These are phyloP conservation scores for Anethum foeniculum DNA, from an alignment of 140 eudicot species.

Conservation along the genomic window DNA sequence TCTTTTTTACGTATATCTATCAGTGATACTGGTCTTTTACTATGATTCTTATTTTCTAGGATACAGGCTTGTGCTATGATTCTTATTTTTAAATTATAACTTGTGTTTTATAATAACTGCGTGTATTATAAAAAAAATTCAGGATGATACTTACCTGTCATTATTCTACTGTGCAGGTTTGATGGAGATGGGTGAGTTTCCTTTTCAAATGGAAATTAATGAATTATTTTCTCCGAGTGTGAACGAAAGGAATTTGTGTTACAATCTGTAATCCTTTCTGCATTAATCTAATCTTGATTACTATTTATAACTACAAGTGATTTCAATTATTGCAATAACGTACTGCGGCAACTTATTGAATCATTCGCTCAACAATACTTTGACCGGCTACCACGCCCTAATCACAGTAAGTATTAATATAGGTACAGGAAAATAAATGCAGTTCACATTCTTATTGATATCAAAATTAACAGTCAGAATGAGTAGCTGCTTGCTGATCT, in stretches of 20 bases:
- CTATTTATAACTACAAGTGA: not conserved
- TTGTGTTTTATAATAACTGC: not conserved
- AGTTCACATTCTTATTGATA: not conserved
- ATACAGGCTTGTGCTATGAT: not conserved
- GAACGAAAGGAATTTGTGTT: not conserved
- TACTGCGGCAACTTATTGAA: not conserved
- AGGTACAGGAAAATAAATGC: not conserved
- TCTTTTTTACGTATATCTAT: not conserved
- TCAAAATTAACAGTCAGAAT: not conserved
- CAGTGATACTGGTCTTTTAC: not conserved
- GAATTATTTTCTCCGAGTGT: not conserved
- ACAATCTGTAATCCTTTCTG: not conserved
- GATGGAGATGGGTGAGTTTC: constrained; percentile 94
- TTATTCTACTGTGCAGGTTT: constrained; percentile 61
- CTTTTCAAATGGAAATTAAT: not conserved
- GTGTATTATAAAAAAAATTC: not conserved
- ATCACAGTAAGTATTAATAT: not conserved
- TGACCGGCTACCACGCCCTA: not conserved
- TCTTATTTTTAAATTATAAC: not conserved
- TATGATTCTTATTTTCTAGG: not conserved
- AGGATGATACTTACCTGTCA: not conserved
- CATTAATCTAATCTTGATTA: not conserved
- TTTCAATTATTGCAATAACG: not conserved
- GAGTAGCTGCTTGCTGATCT: not conserved
- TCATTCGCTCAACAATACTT: not conserved